These are phyloP conservation scores for Croton setiger DNA, from an alignment of 441 rosid genomes.

Conservation along the genomic window DNA sequence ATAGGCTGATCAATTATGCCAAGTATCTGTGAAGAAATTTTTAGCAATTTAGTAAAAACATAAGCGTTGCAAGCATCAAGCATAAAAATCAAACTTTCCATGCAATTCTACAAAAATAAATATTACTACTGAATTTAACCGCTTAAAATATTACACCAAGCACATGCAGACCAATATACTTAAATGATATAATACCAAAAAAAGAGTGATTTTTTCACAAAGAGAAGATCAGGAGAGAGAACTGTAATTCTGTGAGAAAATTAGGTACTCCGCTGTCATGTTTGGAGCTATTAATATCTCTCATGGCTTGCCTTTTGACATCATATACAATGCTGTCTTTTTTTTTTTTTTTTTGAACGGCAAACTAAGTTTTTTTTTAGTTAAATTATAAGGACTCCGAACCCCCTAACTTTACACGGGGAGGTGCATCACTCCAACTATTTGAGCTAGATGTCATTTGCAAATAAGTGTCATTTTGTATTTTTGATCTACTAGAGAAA, in stretches of 20 bases:
- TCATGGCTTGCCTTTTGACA: not conserved
- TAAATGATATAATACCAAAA: no score
- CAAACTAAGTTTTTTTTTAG: no score
- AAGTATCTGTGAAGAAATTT: constrained; percentile 53
- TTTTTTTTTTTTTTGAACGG: no score
- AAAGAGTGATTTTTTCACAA: not conserved
- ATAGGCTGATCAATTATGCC: constrained; percentile 92
- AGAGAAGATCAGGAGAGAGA: not conserved
- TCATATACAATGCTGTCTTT: not conserved
- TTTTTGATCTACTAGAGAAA: no score
- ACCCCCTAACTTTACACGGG: no score
- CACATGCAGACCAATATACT: not conserved
- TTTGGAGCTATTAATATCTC: not conserved
- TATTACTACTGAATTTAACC: not conserved
- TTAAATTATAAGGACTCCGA: no score
- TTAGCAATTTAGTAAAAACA: constrained; percentile 4
- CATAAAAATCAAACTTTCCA: not conserved
- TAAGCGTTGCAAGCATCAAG: not conserved
- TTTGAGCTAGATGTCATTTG: no score
- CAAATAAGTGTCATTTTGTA: no score
- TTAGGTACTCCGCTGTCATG: not conserved
- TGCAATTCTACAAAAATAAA: not conserved
- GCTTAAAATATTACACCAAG: not conserved
- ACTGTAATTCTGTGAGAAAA: not conserved
- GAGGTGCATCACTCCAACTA: no score